Conservation (phyloP, 352 stramenopile genomes). For the Blastocystis sp. region DNA sequence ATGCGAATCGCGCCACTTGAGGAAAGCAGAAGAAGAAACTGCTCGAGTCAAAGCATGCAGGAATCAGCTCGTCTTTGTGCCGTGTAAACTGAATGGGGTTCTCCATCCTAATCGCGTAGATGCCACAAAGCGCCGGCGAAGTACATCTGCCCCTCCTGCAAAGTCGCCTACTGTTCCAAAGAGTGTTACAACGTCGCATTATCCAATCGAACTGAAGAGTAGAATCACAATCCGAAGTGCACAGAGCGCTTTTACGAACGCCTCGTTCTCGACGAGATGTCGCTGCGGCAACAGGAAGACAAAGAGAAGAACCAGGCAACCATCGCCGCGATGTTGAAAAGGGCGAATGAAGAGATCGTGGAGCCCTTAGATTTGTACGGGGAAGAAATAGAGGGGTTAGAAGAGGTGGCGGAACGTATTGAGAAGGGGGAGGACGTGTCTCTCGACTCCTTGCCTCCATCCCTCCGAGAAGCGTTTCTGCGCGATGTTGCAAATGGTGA, state of each 20-base stretch:
- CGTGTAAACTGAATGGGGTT: conserved; percentile 9
- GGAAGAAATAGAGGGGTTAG: conserved; percentile 40
- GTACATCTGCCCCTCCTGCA: conserved; percentile 65
- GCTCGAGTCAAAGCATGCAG: neutral
- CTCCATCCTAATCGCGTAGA: neutral
- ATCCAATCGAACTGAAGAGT: conserved; percentile 3
- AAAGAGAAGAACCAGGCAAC: conserved; percentile 16
- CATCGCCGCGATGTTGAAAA: conserved; percentile 32
- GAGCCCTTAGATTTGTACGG: conserved; percentile 6
- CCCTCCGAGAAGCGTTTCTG: conserved; percentile 34
- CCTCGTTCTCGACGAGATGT: conserved; percentile 61
- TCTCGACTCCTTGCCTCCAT: conserved; percentile 19
- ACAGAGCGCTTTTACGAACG: conserved; percentile 61
- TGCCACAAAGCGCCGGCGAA: conserved; percentile 45
- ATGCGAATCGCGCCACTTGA: neutral
- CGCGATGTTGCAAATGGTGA: conserved; percentile 53
- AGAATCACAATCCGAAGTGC: conserved; percentile 67
- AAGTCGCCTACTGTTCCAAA: conserved; percentile 57
- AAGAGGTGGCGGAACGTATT: conserved; percentile 38
- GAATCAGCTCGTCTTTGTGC: neutral
- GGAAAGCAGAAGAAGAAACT: neutral
- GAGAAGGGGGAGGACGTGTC: conserved; percentile 11
- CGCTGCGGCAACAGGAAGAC: conserved; percentile 60
- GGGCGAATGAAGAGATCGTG: conserved; percentile 16
- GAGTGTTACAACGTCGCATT: conserved; percentile 52